Conservation (phyloP, 2,329 filamentous ascomycete genomes). For the Phyllosticta paracitricarpa region DNA sequence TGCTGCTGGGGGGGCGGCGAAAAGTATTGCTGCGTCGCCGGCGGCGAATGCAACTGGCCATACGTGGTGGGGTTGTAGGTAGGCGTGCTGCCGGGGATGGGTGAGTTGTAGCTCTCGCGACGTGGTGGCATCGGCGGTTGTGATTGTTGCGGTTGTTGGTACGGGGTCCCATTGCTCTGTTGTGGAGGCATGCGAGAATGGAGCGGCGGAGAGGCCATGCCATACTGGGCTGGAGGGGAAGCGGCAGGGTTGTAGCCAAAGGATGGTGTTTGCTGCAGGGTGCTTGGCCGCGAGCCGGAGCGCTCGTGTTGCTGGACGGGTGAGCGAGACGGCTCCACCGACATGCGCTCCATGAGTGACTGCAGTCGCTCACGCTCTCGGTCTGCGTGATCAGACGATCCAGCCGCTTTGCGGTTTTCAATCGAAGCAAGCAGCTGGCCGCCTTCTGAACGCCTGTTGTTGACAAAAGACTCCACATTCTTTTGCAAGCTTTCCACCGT, state of each 20-base stretch:
- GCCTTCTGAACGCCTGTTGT: conserved; percentile 84
- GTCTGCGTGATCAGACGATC: conserved; percentile 54
- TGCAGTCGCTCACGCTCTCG: conserved; percentile 77
- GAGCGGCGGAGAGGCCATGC: conserved; percentile 15
- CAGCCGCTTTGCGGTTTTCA: conserved; percentile 63
- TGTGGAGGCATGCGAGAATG: conserved; percentile 12
- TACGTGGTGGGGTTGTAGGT: conserved; percentile 40
- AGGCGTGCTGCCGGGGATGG: conserved; percentile 7
- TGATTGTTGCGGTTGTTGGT: conserved; percentile 3
- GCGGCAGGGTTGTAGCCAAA: conserved; percentile 42
- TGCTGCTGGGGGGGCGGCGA: conserved; percentile 37
- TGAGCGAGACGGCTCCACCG: conserved; percentile 51
- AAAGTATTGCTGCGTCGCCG: conserved; percentile 50
- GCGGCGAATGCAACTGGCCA: conserved; percentile 34
- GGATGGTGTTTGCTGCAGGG: conserved; percentile 31
- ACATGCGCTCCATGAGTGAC: conserved; percentile 91
- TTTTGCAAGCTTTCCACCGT: conserved; percentile 85
- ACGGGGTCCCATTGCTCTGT: conserved; percentile 5
- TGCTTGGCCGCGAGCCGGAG: conserved; percentile 22
- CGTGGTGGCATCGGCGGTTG: conserved; percentile 17
- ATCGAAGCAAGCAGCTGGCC: conserved; percentile 83
- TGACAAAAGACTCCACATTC: conserved; percentile 95
- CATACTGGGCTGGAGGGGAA: conserved; percentile 24
- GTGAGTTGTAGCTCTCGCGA: conserved; percentile 23
- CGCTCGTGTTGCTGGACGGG: conserved; percentile 6